Evolutionary conservation across 768 basidiomycete species (phyloP), one percentile per base, ranked within the genome.

Genomic region (Candolleomyces efflorescens): DNA sequence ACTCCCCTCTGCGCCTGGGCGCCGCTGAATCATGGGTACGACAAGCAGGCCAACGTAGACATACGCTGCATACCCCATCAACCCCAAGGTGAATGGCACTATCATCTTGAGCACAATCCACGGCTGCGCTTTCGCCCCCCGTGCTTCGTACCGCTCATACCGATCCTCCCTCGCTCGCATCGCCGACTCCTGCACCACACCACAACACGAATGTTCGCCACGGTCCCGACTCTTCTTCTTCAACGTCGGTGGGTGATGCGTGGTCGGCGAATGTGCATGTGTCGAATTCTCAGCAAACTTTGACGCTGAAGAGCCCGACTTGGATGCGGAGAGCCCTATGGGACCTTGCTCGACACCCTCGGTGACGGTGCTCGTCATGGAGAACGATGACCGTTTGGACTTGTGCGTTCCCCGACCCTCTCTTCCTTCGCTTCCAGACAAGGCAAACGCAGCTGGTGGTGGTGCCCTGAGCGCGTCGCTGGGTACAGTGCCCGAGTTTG

Each of bases 31-130:
- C 81, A 90, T 88, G 17, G 85, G 82, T 38, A 84, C 74, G 65
- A 86, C 89, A 6, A 94, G 77, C 54, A 85, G 72, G 0, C 79
- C 89, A 23, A 90, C 78, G 66, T 92, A 92, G 2, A 94, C 92
- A 68, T 95, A 96, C 23, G 70, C 75, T 3, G 85, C 67, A 70
- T 92, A 94, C 1, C 71, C 84, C 59, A 85, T 79, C 57, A 94
- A 74, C 0, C 75, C 86, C 20, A 81, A 15, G 0, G 84, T 80
- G 2, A 94, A 52, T 3, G 71, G 77, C 24, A 93, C 76, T 64
- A 85, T 75, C 37, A 90, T 63, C 75, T 94, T 94, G 69, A 79
- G 82, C 23, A 82, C 76, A 51, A 89, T 72, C 90, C 90, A 92
- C 55, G 90, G 86, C 59, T 89, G 89, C 0, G 83, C 81, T 59